These are phyloP conservation scores for Aspergillus incahuasiensis DNA, from an alignment of 495 filamentous ascomycete species.

Conservation along the genomic window DNA sequence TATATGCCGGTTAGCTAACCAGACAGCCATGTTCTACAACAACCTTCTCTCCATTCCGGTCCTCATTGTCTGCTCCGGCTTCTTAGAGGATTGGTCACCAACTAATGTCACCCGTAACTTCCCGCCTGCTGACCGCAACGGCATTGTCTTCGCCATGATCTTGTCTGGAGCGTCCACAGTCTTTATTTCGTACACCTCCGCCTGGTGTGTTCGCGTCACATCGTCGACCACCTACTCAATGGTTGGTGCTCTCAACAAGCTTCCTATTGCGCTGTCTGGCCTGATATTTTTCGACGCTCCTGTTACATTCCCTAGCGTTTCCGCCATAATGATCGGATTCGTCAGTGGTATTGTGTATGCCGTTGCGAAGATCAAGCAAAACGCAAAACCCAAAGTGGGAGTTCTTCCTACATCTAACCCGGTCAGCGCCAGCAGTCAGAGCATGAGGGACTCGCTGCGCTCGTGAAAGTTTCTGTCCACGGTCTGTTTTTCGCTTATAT, in stretches of 20 bases:
- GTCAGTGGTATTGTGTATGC: conserved; percentile 88
- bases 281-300: conserved; percentile 93
- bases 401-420: conserved; percentile 63
- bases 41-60: conserved; percentile 96
- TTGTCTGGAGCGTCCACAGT: conserved; percentile 90
- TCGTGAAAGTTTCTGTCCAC: conserved; percentile 28
- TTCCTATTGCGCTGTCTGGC: conserved; percentile 86
- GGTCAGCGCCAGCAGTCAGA: conserved; percentile 88
- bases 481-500: conserved; percentile 21
- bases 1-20: conserved; percentile 35
- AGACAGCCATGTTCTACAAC: conserved; percentile 98
- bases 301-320: conserved; percentile 85
- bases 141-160: conserved; percentile 80
- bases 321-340: conserved; percentile 85
- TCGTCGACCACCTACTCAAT: conserved; percentile 97
- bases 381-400: conserved; percentile 55
- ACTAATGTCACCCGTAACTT: conserved; percentile 85
- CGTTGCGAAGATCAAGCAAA: conserved; percentile 86
- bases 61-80: conserved; percentile 72
- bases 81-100: conserved; percentile 88
- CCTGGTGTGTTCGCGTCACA: conserved; percentile 96
- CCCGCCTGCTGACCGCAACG: conserved; percentile 68
- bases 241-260: conserved; percentile 97
- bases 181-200: conserved; percentile 97
- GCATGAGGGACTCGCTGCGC: conserved; percentile 79